Percentiles rank a stretch among this genome's conserved stretches.
These are phyloP conservation scores for Trichopus zeylanicus DNA, from an alignment of 116 monocot genomes.

Conservation along the genomic window DNA sequence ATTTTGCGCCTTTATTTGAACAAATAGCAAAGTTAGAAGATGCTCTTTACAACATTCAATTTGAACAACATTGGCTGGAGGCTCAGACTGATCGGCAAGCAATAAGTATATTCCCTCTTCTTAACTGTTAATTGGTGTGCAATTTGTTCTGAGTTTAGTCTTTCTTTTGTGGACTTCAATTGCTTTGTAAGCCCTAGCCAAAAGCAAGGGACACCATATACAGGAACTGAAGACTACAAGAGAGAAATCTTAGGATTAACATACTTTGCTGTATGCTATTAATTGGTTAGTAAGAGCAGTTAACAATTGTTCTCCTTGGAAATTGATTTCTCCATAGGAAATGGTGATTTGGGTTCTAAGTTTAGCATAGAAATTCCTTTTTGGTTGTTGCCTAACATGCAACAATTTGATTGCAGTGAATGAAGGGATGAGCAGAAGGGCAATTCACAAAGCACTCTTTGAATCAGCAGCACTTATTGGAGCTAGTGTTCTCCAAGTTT, in stretches of 20 bases:
- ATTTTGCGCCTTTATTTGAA: constrained; percentile 58
- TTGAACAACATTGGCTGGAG: constrained; percentile 96
- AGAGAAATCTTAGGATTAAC: too few relatives aligned
- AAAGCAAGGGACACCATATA: too few relatives aligned
- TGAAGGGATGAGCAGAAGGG: constrained; percentile 83
- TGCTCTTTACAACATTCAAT: constrained; percentile 76
- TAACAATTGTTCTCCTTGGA: too few relatives aligned
- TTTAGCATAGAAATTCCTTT: too few relatives aligned
- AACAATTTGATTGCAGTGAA: constrained; percentile 49
- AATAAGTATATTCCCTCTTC: constrained; percentile 31
- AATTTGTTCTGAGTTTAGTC: too few relatives aligned
- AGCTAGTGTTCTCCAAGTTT: constrained; percentile 74
- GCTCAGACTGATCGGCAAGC: constrained; percentile 90
- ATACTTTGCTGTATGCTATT: too few relatives aligned
- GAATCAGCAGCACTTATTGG: constrained; percentile 82
- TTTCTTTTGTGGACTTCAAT: too few relatives aligned
- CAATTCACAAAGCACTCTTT: constrained; percentile 76
- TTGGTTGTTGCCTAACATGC: neutral
- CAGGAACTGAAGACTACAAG: too few relatives aligned
- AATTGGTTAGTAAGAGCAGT: too few relatives aligned
- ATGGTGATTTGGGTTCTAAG: too few relatives aligned
- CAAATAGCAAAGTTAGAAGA: constrained; percentile 83
- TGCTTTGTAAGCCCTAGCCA: too few relatives aligned
- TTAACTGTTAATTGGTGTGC: neutral
- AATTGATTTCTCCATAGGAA: too few relatives aligned